A percentile compares a stretch with the other conserved stretches of the same genome.
These are phyloP conservation scores for Diaporthe sp. DNA, from an alignment of 2,329 filamentous ascomycete species.

Conservation along the genomic window DNA sequence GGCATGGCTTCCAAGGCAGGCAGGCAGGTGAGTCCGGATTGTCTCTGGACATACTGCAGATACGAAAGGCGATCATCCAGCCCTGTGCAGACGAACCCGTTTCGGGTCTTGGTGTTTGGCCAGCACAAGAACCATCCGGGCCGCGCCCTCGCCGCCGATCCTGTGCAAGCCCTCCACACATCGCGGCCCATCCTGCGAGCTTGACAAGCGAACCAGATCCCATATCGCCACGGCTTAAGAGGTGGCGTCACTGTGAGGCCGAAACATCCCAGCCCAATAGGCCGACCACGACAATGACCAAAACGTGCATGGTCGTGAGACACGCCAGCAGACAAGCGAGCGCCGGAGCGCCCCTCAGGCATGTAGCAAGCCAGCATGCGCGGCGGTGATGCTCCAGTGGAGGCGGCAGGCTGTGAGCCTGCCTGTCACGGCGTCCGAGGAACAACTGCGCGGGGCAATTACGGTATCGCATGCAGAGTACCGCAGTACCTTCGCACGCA, in stretches of 20 bases:
- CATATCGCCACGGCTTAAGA: neutral
- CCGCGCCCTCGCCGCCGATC: constrained; percentile 5
- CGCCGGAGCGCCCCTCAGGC: neutral
- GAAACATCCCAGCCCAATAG: neutral
- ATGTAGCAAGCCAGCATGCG: neutral
- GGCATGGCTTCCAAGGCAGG: neutral
- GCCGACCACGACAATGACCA: neutral
- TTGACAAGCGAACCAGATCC: constrained; percentile 1
- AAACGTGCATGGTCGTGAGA: constrained; percentile 11
- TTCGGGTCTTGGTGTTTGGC: neutral
- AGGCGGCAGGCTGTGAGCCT: constrained; percentile 1
- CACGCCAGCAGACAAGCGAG: constrained; percentile 18
- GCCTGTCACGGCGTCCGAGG: constrained; percentile 1
- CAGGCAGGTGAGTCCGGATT: constrained; percentile 4
- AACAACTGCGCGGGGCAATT: constrained; percentile 20
- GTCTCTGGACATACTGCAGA: constrained; percentile 12
- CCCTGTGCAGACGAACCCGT: neutral
- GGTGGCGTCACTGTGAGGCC: neutral
- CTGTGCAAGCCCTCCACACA: neutral
- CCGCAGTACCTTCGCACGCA: constrained; percentile 2
- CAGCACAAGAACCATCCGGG: neutral
- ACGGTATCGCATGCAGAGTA: neutral
- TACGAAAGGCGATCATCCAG: constrained; percentile 18
- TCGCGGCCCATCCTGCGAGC: constrained; percentile 16
- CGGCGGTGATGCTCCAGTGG: constrained; percentile 1